Evolutionary conservation across 1,139 yeast genomes (phyloP).

Genomic region (Zygoascus meyerae): DNA sequence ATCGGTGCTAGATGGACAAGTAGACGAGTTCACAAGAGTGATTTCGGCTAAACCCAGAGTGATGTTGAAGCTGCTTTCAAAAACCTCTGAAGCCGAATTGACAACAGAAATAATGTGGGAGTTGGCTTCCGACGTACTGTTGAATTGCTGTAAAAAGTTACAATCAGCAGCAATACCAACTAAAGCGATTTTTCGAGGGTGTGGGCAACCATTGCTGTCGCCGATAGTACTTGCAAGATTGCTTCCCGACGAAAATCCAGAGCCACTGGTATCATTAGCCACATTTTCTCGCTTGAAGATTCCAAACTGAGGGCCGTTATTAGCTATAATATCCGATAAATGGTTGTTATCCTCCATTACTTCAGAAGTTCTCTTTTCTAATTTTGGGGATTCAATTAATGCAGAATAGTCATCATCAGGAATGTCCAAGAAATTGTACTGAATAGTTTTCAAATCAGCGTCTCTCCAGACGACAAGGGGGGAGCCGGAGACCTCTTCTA

Average conservation of each 20-base stretch:
- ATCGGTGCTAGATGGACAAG: conserved; percentile 25
- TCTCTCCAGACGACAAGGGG: conserved; percentile 33
- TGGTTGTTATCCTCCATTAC: neutral
- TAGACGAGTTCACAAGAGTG: conserved; percentile 24
- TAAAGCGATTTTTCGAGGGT: conserved; percentile 30
- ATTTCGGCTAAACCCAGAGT: conserved; percentile 31
- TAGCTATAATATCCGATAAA: neutral
- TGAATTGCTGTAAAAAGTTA: conserved; percentile 31
- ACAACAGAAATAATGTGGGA: conserved; percentile 32
- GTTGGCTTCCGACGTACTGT: conserved; percentile 28
- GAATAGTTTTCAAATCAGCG: conserved; percentile 23
- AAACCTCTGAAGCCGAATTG: conserved; percentile 35
- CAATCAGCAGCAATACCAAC: conserved; percentile 39
- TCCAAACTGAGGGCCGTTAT: conserved; percentile 2
- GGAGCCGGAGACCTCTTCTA: conserved; percentile 13
- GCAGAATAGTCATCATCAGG: conserved; percentile 13
- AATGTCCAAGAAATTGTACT: conserved; percentile 10
- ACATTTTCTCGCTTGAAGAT: conserved; percentile 12
- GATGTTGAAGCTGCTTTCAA: conserved; percentile 35
- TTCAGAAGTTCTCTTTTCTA: conserved; percentile 7
- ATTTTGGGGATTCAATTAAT: conserved; percentile 1
- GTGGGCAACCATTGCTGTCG: conserved; percentile 34
- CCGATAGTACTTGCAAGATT: conserved; percentile 32
- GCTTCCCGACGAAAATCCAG: conserved; percentile 30
- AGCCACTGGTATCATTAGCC: conserved; percentile 26